Evolutionary conservation across 257 asterid genomes (phyloP), one percentile per base, ranked within the genome.

Genomic region (Thymus quinquecostatus): DNA sequence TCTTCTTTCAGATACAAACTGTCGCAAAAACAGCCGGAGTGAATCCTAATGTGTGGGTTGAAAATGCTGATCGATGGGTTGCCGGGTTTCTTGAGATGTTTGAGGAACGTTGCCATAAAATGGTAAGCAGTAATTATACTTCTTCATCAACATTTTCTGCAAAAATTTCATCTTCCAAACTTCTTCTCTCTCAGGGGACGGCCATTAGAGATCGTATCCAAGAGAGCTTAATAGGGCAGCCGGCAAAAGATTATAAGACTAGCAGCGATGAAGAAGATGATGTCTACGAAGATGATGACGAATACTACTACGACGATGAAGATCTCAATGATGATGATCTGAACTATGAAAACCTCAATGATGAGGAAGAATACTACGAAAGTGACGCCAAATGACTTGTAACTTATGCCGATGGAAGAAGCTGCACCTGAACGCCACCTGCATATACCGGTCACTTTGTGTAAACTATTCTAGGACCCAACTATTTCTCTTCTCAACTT

Each of bases 81-180:
- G 95, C 90, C 70, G 95, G 95, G 34, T 88, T 86, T 74, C 95
- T 88, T 14, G 90, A 86, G 70, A 88, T 88, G 92, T 86, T 88
- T 14, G 95, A 86, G 82, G 95, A 88, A 80, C 82, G 95, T 68
- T 88, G 88, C 76, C 92, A 88, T 78, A 86, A 86, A 75, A 88
- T 88, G 92, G 92, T 86, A 70, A 77, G 84, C 70, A 58, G 27
- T 33, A 53, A n/a, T 66, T 48, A 59, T 50, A 53, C 40, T 40
- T 44, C 54, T 0, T 48, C 7, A 12, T 44, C 12, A 73, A 64
- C 51, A 29, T 43, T 6, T 38, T 51, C 8, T 3, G 51, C 41
- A 41, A 1, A 14, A 51, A 1, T 11, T 43, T 32, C 38, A 38
- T 64, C 38, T 14, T 56, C 13, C 7, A 54, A 30, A 38, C 47